Base-by-base conservation (phyloP, 2,329 filamentous ascomycete species). In the Nigrospora sphaerica region DNA sequence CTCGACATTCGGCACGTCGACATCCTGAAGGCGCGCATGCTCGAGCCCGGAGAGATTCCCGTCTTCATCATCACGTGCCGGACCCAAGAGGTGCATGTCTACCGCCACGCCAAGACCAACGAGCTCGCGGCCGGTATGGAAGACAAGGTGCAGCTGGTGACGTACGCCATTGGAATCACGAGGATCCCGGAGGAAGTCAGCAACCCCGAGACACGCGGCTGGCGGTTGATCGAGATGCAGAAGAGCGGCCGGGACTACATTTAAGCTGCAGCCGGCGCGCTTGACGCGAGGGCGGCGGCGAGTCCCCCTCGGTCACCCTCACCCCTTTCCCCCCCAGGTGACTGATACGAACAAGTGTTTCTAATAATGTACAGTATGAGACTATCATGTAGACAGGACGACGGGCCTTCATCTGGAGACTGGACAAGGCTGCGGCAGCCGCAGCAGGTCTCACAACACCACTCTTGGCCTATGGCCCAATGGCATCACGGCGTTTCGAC, bases 11-110 rank as follows among this genome's bases (percentile, higher is more conserved):
- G 93, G 57, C 85, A 92, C 58, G 93, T 98, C 28, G 93, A 98
- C 62, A 90, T 95, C 44, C 69, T 92, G 38, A 82, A 81, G 56
- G 88, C 88, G 0, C 78, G 87, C 48, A 85, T 95, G 67, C 74
- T 95, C 42, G 88, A 93, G 48, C 88, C 88, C 3, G 87, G 88
- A 53, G 88, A 93, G 67, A 83, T 93, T 36, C 93, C 93, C 2
- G 92, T 98, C 23, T 97, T 98, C 63, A 95, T 98, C 63, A 86
- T 98, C 55, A 96, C 91, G 51, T 95, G 90, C 72, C 80, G 93
- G 54, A 96, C 93, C 12, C 93, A 98, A 65, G 93, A 98, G 69
- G 91, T 98, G 12, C 93, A 98, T 63, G 91, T 97, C 14, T 98
- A 96, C 73, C 81, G 87, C 52, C 95, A 97, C 54, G 83, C 85